Percentiles rank a stretch among this genome's conserved stretches.
Conservation (phyloP, 164 flowering plant species). For the Liriodendron chinense region DNA sequence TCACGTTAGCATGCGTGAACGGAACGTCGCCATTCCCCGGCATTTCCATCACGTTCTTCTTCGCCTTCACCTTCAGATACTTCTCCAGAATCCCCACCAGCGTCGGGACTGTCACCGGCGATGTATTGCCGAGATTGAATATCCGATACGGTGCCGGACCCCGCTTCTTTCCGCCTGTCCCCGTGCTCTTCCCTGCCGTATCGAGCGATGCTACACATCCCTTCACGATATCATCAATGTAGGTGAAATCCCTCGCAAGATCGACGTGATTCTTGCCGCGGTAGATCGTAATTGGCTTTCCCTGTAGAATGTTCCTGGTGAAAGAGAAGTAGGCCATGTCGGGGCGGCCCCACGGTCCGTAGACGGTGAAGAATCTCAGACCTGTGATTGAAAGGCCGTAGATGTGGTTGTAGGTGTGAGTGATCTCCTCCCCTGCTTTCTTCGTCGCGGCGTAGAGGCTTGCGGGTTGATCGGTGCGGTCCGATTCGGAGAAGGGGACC, state of each 20-base stretch:
- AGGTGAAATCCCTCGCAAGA: slow-evolving; percentile 23
- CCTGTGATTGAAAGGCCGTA: slow-evolving; percentile 23
- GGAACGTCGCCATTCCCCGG: slow-evolving; percentile 26
- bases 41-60: slow-evolving; percentile 22
- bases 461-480: slow-evolving; percentile 22
- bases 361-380: slow-evolving; percentile 21
- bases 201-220: slow-evolving; percentile 22
- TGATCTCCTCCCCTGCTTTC: slow-evolving; percentile 27
- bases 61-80: slow-evolving; percentile 20
- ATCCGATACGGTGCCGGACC: slow-evolving; percentile 22
- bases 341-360: slow-evolving; percentile 27
- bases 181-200: slow-evolving; percentile 20
- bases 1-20: slow-evolving; percentile 22
- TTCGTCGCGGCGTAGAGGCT: slow-evolving; percentile 22
- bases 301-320: slow-evolving; percentile 22
- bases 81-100: slow-evolving; percentile 18
- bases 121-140: slow-evolving; percentile 21
- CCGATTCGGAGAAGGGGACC: slow-evolving; percentile 21
- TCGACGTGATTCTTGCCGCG: slow-evolving; percentile 18
- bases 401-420: slow-evolving; percentile 27
- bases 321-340: slow-evolving; percentile 26
- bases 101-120: slow-evolving; percentile 22
- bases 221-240: slow-evolving; percentile 22
- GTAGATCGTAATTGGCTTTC: slow-evolving; percentile 20
- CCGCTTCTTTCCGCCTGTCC: slow-evolving; percentile 21